Evolutionary conservation across 192 early-diverging fungal genomes (phyloP).

Genomic region (Dissophora globulifera): DNA sequence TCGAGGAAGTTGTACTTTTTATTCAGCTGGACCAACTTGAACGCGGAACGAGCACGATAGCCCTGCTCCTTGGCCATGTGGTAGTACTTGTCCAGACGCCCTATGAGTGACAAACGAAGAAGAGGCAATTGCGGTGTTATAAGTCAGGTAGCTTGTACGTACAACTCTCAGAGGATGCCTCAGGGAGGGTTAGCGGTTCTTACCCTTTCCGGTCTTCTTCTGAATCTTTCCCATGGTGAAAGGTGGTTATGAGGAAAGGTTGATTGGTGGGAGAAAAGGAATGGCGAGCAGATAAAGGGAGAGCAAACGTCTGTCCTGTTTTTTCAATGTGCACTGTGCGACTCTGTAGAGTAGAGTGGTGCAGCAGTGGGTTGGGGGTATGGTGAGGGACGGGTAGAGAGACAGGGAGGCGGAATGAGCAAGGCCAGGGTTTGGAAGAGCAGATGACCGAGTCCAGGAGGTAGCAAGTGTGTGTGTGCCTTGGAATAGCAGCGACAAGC

Average conservation of each 20-base stretch:
- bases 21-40: constrained; percentile 99
- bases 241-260: neutral
- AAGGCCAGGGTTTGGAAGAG: constrained; percentile 15
- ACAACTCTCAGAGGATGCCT: too few relatives aligned
- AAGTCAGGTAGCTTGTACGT: too few relatives aligned
- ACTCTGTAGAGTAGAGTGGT: too few relatives aligned
- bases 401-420: neutral
- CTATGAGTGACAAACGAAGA: too few relatives aligned
- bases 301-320: neutral
- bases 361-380: too few relatives aligned
- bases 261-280: neutral
- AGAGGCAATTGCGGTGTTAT: neutral
- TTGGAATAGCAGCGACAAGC: too few relatives aligned
- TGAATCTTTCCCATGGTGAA: constrained; percentile 59
- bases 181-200: neutral
- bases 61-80: constrained; percentile 99
- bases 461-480: too few relatives aligned
- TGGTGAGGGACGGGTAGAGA: too few relatives aligned
- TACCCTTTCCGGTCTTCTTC: constrained; percentile 64
- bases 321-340: too few relatives aligned
- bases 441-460: too few relatives aligned
- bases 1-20: constrained; percentile 98
- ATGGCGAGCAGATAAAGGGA: neutral
- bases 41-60: constrained; percentile 98
- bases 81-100: constrained; percentile 99